Evolutionary conservation across 2,329 filamentous ascomycete genomes (phyloP).

Genomic region (Ceratocystis destructans): DNA sequence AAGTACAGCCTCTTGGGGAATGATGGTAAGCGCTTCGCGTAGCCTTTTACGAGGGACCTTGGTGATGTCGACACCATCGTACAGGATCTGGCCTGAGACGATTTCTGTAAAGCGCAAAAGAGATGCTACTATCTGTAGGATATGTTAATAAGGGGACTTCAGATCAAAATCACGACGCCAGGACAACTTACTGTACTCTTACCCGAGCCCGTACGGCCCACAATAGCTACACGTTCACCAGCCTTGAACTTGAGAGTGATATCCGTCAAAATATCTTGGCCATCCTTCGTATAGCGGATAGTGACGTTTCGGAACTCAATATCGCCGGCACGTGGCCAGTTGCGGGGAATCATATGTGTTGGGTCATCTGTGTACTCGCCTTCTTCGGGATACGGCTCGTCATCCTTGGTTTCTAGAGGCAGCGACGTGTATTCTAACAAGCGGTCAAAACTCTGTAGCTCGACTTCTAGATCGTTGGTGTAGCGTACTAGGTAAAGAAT

Average conservation of each 20-base stretch:
- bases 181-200: conserved; percentile 45
- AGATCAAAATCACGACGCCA: conserved; percentile 28
- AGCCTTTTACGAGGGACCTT: conserved; percentile 31
- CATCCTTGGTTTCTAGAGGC: conserved; percentile 27
- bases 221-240: conserved; percentile 57
- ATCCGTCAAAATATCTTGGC: conserved; percentile 31
- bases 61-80: conserved; percentile 35
- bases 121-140: conserved; percentile 30
- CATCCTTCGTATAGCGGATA: conserved; percentile 28
- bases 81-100: conserved; percentile 31
- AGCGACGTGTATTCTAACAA: conserved; percentile 28
- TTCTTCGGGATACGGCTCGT: conserved; percentile 23
- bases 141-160: background rate
- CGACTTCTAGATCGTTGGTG: conserved; percentile 36
- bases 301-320: conserved; percentile 30
- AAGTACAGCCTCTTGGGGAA: conserved; percentile 38
- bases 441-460: conserved; percentile 33
- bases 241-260: conserved; percentile 34
- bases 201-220: conserved; percentile 60
- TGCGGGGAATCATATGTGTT: conserved; percentile 22
- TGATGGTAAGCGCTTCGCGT: conserved; percentile 34
- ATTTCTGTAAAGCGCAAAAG: conserved; percentile 33
- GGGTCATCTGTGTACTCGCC: conserved; percentile 24
- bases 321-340: conserved; percentile 28
- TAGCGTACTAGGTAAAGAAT: conserved; percentile 32